Evolutionary conservation across 2,329 filamentous ascomycete genomes (phyloP), one percentile per base, ranked within the genome.

Genomic region (Tothia fuscella): DNA sequence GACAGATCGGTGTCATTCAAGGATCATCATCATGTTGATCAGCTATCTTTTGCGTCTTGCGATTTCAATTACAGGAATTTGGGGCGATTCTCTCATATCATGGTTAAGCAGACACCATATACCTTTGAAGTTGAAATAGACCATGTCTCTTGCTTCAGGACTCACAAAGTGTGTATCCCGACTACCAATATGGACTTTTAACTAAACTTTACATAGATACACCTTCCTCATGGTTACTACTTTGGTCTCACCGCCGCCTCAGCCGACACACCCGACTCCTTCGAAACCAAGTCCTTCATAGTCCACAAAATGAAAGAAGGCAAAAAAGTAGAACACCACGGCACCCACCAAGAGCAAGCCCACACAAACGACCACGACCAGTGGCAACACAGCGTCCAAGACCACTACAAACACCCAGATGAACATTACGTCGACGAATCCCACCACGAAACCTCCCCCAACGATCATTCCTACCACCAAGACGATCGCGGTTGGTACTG

Each of bases 31-130:
- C 80, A 76, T 53, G 77, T 94, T 13, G 88, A 95, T 62, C 78
- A 75, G 51, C 71, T 95, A 40, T 83, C 89, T 13, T 98, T 98
- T 58, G 91, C 87, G 12, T 86, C 94, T 63, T 98, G 91, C 68
- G 75, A 80, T 54, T 91, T 91, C 59, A 63, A 76, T 34, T 98
- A 95, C 68, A 82, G 91, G 51, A 98, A 98, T 62, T 72, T 93
- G 17, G 91, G 91, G 14, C 76, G 82, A 4, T 81, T 87, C 13
- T 87, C 84, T 35, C 76, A 82, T 53, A 63, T 98, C 55, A 82
- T 82, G 59, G 59, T 98, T 55, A 82, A 84, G 49, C 70, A 76
- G 55, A 74, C 73, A 14, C 61, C 68, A 32, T 68, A 68, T 32
- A 68, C 67, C 41, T 82, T 98, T 56, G 74, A 77, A 50, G 88